Percentiles rank a stretch among this genome's conserved stretches.
phyloP scores from a whole-genome alignment of 805 yeast genomes.

The Candida verbasci region DNA sequence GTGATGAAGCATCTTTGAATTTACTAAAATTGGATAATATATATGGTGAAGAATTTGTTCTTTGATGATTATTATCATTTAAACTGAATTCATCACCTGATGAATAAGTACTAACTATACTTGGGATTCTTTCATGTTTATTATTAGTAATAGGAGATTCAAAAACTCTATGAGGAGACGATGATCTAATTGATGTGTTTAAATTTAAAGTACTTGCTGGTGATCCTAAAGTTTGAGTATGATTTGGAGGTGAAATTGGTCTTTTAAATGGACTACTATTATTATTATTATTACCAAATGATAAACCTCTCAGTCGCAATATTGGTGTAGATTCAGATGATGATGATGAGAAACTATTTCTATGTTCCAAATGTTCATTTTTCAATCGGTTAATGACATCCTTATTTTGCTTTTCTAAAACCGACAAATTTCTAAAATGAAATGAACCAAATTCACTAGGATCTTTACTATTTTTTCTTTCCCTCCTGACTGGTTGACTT shows the following conservation, averaged over 20 bases:
- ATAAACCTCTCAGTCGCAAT: slow-evolving; percentile 32
- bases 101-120: slow-evolving; percentile 26
- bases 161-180: slow-evolving; percentile 24
- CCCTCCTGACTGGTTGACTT: slow-evolving; percentile 40
- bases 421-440: slow-evolving; percentile 82
- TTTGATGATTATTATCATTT: slow-evolving; percentile 2
- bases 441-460: slow-evolving; percentile 87
- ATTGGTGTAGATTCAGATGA: slow-evolving; percentile 39
- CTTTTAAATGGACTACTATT: slow-evolving; percentile 36
- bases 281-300: slow-evolving; percentile 16
- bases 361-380: slow-evolving; percentile 71
- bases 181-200: slow-evolving; percentile 12
- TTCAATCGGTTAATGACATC: slow-evolving; percentile 86
- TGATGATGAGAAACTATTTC: slow-evolving; percentile 43
- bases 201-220: slow-evolving; percentile 3
- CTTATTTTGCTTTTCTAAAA: slow-evolving; percentile 88
- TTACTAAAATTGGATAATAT: slow-evolving; percentile 3
- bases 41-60: slow-evolving; percentile 7
- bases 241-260: slow-evolving; percentile 39
- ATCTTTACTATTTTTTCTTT: slow-evolving; percentile 70
- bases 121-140: slow-evolving; percentile 29
- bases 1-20: slow-evolving; percentile 36
- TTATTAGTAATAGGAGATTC: slow-evolving; percentile 10
- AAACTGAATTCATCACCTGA: slow-evolving; percentile 25
- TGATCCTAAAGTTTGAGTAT: neutral